These are phyloP conservation scores for Aspergillus fumigatiaffinis DNA, from an alignment of 2,329 filamentous ascomycete genomes.

Conservation along the genomic window DNA sequence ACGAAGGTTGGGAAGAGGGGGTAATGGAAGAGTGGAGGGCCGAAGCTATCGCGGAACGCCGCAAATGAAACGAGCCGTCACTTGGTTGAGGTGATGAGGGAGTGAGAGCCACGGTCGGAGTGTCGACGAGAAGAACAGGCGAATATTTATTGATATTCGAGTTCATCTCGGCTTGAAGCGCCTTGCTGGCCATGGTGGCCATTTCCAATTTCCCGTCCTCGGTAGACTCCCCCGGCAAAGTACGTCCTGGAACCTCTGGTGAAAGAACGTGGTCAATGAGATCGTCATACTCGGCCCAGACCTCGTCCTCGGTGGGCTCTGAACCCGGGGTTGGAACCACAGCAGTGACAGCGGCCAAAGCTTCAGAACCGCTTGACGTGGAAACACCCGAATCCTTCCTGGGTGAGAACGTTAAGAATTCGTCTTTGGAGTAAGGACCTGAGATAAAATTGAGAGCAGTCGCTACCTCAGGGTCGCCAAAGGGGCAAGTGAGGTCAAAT, in stretches of 20 bases:
- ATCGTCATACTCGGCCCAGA: conserved; percentile 94
- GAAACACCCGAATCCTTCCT: conserved; percentile 68
- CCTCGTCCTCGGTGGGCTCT: conserved; percentile 72
- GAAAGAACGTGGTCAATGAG: conserved; percentile 68
- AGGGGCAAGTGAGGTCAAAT: conserved; percentile 29
- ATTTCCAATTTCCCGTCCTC: conserved; percentile 30
- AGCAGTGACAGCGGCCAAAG: conserved; percentile 61
- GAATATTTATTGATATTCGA: conserved; percentile 6
- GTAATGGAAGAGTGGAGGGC: conserved; percentile 48
- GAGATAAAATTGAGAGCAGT: conserved; percentile 31
- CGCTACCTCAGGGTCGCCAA: conserved; percentile 29
- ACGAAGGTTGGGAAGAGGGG: conserved; percentile 50
- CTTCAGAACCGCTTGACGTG: conserved; percentile 61
- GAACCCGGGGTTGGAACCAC: conserved; percentile 60
- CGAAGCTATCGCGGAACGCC: conserved; percentile 50
- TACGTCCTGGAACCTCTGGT: conserved; percentile 30
- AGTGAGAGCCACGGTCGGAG: conserved; percentile 19
- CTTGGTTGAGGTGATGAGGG: conserved; percentile 25
- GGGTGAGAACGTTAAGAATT: conserved; percentile 72
- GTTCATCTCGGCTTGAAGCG: conserved; percentile 35
- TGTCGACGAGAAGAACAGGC: conserved; percentile 16
- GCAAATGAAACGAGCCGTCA: conserved; percentile 38
- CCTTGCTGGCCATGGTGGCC: conserved; percentile 36
- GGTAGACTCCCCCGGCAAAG: conserved; percentile 12
- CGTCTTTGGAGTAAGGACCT: conserved; percentile 42